A percentile compares a stretch with the other conserved stretches of the same genome.
phyloP scores from a whole-genome alignment of 1,284 basidiomycete genomes.

The Garcileccinum viscosum region DNA sequence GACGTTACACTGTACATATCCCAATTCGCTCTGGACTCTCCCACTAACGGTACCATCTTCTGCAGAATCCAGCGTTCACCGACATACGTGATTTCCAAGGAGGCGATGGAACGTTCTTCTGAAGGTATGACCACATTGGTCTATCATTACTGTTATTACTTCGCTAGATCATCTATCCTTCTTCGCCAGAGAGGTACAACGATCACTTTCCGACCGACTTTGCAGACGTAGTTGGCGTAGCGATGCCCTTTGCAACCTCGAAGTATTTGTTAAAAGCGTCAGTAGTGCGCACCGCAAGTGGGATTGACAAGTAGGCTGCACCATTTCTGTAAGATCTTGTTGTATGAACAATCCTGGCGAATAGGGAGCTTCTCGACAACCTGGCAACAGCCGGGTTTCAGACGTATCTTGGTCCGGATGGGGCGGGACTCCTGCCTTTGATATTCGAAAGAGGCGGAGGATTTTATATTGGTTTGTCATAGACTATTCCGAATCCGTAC shows the following conservation, averaged over 20 bases:
- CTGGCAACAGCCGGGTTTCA: conserved; percentile 33
- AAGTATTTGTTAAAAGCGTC: conserved; percentile 19
- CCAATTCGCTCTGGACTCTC: background rate
- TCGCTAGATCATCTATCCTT: background rate
- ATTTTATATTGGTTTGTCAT: conserved; percentile 45
- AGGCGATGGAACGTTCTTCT: conserved; percentile 10
- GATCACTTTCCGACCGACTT: conserved; percentile 32
- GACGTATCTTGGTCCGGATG: conserved; percentile 46
- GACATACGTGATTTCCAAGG: conserved; percentile 19
- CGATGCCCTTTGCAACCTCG: conserved; percentile 26
- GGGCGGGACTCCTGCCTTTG: conserved; percentile 44
- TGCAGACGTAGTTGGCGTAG: conserved; percentile 27
- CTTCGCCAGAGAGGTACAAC: conserved; percentile 30
- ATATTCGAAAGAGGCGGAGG: conserved; percentile 45
- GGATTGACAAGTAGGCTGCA: conserved; percentile 5
- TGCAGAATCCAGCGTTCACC: conserved; percentile 29
- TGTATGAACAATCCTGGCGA: background rate
- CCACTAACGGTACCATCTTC: background rate
- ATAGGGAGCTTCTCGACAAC: conserved; percentile 44
- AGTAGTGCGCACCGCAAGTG: conserved; percentile 14
- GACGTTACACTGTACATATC: conserved; percentile 33
- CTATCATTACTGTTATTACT: background rate
- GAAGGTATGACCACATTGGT: conserved; percentile 18
- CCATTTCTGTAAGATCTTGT: conserved; percentile 24
- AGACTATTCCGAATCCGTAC: background rate